Conservation (phyloP, 2,329 filamentous ascomycete species). For the Hymenoscyphus fraxineus region DNA sequence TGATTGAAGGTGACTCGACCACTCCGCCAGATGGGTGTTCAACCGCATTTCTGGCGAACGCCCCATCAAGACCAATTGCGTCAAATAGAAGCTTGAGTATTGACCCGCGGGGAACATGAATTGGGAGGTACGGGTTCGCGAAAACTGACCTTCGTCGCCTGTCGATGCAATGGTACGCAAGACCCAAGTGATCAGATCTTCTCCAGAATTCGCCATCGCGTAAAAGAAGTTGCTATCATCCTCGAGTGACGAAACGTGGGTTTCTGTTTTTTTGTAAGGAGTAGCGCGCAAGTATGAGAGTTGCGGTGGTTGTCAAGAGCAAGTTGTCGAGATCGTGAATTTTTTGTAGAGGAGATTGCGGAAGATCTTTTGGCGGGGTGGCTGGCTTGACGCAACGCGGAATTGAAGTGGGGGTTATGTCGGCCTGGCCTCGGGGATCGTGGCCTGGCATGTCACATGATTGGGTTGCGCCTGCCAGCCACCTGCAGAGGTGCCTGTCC, state of each 20-base stretch:
- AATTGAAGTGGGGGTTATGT: background rate
- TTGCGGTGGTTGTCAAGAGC: background rate
- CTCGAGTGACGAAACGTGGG: conserved; percentile 2
- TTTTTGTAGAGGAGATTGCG: background rate
- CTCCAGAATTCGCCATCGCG: conserved; percentile 16
- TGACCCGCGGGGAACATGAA: background rate
- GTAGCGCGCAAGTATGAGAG: background rate
- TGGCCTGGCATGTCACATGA: too few species aligned
- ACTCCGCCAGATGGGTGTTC: conserved; percentile 5
- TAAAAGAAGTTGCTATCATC: conserved; percentile 12
- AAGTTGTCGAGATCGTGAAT: conserved; percentile 2
- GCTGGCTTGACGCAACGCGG: background rate
- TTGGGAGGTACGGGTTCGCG: background rate
- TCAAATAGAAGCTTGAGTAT: background rate
- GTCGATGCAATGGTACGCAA: conserved; percentile 14
- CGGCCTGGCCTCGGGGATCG: conserved; percentile 1
- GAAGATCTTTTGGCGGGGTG: conserved; percentile 1
- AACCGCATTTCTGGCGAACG: background rate
- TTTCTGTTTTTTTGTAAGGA: background rate
- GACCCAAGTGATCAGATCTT: conserved; percentile 16
- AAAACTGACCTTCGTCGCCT: conserved; percentile 20
- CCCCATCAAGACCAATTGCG: background rate
- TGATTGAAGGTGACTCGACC: conserved; percentile 6
- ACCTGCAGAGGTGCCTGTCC: too few species aligned
- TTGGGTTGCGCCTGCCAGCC: too few species aligned